A percentile compares a stretch with the other conserved stretches of the same genome.
Evolutionary conservation across 495 filamentous ascomycete genomes (phyloP).

Genomic region (Podospora pseudopauciseta): DNA sequence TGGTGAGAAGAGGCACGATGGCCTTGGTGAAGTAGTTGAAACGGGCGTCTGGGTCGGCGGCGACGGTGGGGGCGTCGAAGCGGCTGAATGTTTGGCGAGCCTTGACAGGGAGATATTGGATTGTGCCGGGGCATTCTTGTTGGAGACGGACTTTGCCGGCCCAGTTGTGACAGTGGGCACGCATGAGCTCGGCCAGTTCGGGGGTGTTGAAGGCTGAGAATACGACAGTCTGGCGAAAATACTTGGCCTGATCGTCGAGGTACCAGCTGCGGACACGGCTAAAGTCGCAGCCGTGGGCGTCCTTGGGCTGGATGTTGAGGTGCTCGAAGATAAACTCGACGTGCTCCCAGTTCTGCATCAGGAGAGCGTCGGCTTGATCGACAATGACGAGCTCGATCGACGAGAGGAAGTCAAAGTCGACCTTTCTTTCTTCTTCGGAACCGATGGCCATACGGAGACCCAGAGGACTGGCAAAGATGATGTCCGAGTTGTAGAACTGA

Average conservation of each 20-base stretch:
- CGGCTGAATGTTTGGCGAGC: constrained; percentile 86
- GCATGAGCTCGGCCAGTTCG: constrained; percentile 77
- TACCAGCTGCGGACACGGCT: constrained; percentile 88
- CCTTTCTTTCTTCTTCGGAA: constrained; percentile 65
- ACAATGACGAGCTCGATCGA: constrained; percentile 87
- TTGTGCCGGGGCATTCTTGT: constrained; percentile 61
- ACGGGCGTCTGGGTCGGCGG: constrained; percentile 78
- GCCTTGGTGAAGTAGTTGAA: constrained; percentile 87
- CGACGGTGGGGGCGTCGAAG: constrained; percentile 65
- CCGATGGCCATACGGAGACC: constrained; percentile 88
- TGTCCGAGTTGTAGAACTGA: constrained; percentile 93
- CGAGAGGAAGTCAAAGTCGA: constrained; percentile 86
- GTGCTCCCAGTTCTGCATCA: constrained; percentile 99
- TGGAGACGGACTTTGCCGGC: constrained; percentile 70
- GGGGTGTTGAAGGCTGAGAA: constrained; percentile 81
- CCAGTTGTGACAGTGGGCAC: constrained; percentile 72
- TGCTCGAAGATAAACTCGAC: constrained; percentile 85
- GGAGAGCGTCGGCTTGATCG: constrained; percentile 87
- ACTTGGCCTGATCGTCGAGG: constrained; percentile 74
- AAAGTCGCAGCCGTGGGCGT: constrained; percentile 92
- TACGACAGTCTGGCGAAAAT: constrained; percentile 80
- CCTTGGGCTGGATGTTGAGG: constrained; percentile 83
- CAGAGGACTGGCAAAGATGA: constrained; percentile 85
- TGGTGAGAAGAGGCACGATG: constrained; percentile 66
- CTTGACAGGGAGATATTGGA: constrained; percentile 61